Evolutionary conservation across 78 protist genomes (phyloP).

Genomic region (Protostelium mycophagum): DNA sequence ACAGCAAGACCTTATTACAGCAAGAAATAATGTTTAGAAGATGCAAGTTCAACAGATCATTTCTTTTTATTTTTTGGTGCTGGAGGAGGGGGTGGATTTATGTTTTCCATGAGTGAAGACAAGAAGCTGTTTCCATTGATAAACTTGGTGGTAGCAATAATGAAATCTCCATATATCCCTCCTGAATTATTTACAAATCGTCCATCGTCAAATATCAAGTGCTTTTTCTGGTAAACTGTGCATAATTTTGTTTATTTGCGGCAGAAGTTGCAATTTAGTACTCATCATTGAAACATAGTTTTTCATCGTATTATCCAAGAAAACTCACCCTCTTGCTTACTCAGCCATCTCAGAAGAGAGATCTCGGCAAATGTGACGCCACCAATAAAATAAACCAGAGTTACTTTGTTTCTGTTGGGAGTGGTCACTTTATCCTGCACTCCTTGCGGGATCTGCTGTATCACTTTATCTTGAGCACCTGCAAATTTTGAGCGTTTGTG

Average conservation of each 20-base stretch:
- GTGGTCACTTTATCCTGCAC: not conserved
- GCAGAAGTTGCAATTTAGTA: no score
- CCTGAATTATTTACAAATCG: no score
- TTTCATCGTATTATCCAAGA: no score
- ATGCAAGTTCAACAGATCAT: no score
- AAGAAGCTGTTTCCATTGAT: conserved; percentile 59
- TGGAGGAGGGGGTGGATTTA: not conserved
- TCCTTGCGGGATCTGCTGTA: not conserved
- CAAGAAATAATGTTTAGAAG: no score
- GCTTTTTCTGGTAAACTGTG: no score
- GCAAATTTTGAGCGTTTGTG: no score
- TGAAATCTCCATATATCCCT: conserved; percentile 33
- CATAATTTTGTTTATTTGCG: no score
- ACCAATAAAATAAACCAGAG: conserved; percentile 80
- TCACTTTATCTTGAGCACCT: not conserved
- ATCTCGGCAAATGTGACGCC: conserved; percentile 83
- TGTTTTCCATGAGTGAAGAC: not conserved
- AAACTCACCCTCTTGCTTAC: conserved; percentile 6
- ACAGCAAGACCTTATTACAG: no score
- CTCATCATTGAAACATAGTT: no score
- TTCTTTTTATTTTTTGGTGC: no score
- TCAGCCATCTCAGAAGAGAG: conserved; percentile 78
- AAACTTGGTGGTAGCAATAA: conserved; percentile 73
- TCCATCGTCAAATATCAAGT: not conserved
- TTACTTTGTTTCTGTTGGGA: conserved; percentile 3